These are phyloP conservation scores for Oidiodendron maius DNA, from an alignment of 495 filamentous ascomycete genomes.

Conservation along the genomic window DNA sequence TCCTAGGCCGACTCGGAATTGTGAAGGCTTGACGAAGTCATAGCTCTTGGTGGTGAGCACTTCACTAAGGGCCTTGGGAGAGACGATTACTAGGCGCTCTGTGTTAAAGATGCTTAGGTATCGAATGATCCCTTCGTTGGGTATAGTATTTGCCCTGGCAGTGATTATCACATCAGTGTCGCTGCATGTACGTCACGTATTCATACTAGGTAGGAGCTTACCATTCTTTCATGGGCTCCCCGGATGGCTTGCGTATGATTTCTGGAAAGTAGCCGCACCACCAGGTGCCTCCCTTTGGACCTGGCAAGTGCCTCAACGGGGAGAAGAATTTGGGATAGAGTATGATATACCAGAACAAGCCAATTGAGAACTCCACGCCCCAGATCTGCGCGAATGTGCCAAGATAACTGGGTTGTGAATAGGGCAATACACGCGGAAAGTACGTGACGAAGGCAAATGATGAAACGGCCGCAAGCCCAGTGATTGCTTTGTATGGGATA, in stretches of 20 bases:
- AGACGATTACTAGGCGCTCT: conserved; percentile 63
- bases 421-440: conserved; percentile 13
- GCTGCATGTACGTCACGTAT: too few species aligned
- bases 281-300: conserved; percentile 40
- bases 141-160: conserved; percentile 57
- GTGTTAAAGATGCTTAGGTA: conserved; percentile 64
- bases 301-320: conserved; percentile 62
- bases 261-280: conserved; percentile 45
- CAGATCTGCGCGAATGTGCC: conserved; percentile 20
- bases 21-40: conserved; percentile 67
- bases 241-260: conserved; percentile 54
- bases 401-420: conserved; percentile 15
- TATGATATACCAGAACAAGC: conserved; percentile 43
- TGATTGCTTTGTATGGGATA: conserved; percentile 14
- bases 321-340: conserved; percentile 69
- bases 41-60: conserved; percentile 66
- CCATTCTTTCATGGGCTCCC: conserved; percentile 57
- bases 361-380: conserved; percentile 19
- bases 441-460: conserved; percentile 10
- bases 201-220: conserved; percentile 1
- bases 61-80: conserved; percentile 61
- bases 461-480: conserved; percentile 9
- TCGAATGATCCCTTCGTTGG: conserved; percentile 84
- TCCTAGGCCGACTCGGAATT: conserved; percentile 49
- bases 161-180: too few species aligned